Evolutionary conservation across 176 grass and related monocot genomes (phyloP), one percentile per base, ranked within the genome.

Genomic region (Musa troglodytarum): DNA sequence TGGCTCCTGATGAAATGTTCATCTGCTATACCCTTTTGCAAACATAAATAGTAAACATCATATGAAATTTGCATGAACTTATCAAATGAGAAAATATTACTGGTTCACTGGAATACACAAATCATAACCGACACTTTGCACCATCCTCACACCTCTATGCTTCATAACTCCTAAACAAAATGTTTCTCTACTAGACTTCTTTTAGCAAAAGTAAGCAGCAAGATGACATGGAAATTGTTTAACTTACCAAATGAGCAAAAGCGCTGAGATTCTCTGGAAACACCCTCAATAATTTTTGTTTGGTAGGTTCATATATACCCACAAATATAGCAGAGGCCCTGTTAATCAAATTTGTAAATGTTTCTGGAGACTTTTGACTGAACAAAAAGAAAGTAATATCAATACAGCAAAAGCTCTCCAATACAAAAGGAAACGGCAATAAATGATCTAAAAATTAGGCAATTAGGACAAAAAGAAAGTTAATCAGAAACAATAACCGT

Each of bases 301-400:
- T 93, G 59, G 90, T 81, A 50, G 94, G 94, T 68, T 97, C 94
- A 68, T 97, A 97, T 85, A 93, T 83, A 59, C 94, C 94, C 8
- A 97, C 85, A 87, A 97, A 97, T 85, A 97, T 53, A 53, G 94
- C 94, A 89, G 94, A 98, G 52, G 90, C 90, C 72, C 94, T 98
- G 84, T 61, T 24, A 79, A 72, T 43, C 65, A 69, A 74, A 74
- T 11, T 12, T 53, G 69, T 50, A 54, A 81, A 54, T 23, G 43
- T 62, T 19, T n/a, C 1, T 7, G 57, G 20, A 19, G 2, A 62
- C 15, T 11, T 17, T 8, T 62, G 57, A 62, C 15, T 19, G 7
- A n/a, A 15, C 43, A n/a, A 49, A 70, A 49, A 16, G 3, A 14
- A 70, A 70, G 8, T 10, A 1, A 53, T 21, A 20, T 53, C 21